phyloP scores from a whole-genome alignment of 371 early-diverging fungal genomes.

The Gilbertella persicaria region DNA sequence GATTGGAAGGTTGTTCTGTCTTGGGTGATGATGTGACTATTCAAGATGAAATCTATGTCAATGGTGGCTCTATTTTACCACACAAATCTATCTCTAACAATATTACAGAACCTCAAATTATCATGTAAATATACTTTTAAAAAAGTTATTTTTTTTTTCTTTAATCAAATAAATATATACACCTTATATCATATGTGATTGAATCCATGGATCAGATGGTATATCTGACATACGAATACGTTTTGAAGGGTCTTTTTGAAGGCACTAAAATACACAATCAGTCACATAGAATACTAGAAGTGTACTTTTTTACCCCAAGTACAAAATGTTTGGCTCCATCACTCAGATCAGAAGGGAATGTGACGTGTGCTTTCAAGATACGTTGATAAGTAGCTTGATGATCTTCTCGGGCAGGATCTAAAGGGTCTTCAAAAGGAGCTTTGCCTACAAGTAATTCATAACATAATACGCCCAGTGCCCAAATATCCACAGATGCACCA shows the following conservation, averaged over 20 bases:
- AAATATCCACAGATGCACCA: slow-evolving; percentile 79
- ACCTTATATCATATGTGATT: not conserved
- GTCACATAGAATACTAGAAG: not conserved
- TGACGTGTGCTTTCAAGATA: slow-evolving; percentile 45
- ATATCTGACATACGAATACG: slow-evolving; percentile 79
- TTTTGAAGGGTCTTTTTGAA: slow-evolving; percentile 69
- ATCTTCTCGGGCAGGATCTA: slow-evolving; percentile 13
- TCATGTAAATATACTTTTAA: slow-evolving; percentile 76
- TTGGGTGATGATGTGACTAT: slow-evolving; percentile 96
- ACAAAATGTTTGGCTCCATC: slow-evolving; percentile 10
- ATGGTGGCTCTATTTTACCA: slow-evolving; percentile 94
- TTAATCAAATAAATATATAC: not conserved
- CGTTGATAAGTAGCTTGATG: slow-evolving; percentile 72
- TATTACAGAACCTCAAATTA: slow-evolving; percentile 93
- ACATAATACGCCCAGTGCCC: slow-evolving; percentile 85
- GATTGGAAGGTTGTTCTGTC: slow-evolving; percentile 92
- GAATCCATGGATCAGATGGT: slow-evolving; percentile 82
- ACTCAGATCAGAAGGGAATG: slow-evolving; percentile 4
- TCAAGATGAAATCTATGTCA: slow-evolving; percentile 90
- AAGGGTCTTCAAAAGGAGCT: slow-evolving; percentile 93
- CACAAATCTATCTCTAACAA: slow-evolving; percentile 90
- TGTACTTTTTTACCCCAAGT: not conserved
- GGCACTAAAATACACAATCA: slow-evolving; percentile 50
- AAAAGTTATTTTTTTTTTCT: slow-evolving; percentile 7
- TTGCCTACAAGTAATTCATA: slow-evolving; percentile 96